Evolutionary conservation across 2,329 filamentous ascomycete genomes (phyloP), one percentile per base, ranked within the genome.

Genomic region (Verticillium tricorpus): DNA sequence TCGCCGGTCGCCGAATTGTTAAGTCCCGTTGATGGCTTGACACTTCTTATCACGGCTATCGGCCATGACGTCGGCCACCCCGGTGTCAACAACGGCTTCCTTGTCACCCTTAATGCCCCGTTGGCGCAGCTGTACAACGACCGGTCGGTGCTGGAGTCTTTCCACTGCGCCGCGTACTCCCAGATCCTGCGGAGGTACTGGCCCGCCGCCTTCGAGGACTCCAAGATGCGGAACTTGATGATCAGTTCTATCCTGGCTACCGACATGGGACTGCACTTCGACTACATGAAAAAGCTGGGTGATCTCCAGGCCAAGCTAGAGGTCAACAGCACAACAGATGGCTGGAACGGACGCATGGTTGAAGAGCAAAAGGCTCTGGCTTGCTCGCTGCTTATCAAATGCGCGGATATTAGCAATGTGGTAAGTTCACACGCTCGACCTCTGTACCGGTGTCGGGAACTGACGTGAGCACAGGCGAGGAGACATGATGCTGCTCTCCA

Each of bases 361-460:
- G 89, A 95, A 64, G 89, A 93, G 67, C 85, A 93, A 67, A 90
- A 89, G 67, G 87, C 91, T 11, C 77, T 98, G 56, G 81, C 90
- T n/a, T 98, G 95, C 76, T 93, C 93, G 15, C 79, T 99, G 61
- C 79, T 99, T 63, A 97, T 99, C 77, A 99, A 99, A 75, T 98
- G 95, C 73, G 95, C 95, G 45, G 95, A 99, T 74, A 98, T 99
- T 71, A 97, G 94, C 78, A 99, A 99, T 73, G 95, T 98, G 74
- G 91, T 94, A 83, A 74, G 91, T 89, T 39, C 35, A 12, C 1
- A 3, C 4, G 34, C 34, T 11, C 9, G 9, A n/a, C 39, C 19
- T 25, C 22, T 52, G 45, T 19, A 22, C 14, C 2, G 8, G 3
- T 22, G 5, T 12, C 45, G 5, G n/a, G 11, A 17, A 37, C 25